Evolutionary conservation across 2,329 filamentous ascomycete genomes (phyloP).

Genomic region (Pseudogymnoascus sp.): DNA sequence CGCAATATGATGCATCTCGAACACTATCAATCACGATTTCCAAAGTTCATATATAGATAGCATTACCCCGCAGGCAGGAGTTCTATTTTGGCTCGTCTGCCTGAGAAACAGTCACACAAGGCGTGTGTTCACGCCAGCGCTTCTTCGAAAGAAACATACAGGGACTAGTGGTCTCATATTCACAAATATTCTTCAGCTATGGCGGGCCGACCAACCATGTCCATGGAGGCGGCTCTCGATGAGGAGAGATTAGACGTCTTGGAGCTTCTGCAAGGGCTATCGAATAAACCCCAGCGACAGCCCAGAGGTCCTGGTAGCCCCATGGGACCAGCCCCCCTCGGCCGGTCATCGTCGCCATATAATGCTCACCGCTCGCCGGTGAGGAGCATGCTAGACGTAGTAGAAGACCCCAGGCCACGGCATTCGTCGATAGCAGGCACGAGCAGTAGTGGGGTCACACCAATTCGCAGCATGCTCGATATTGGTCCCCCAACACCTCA

Average conservation of each 20-base stretch:
- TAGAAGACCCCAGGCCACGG: slow-evolving; percentile 31
- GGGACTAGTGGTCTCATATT: slow-evolving; percentile 12
- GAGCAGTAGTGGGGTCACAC: slow-evolving; percentile 32
- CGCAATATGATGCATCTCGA: slow-evolving; percentile 28
- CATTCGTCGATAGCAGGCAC: slow-evolving; percentile 21
- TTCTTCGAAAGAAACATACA: slow-evolving; percentile 10
- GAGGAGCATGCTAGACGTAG: slow-evolving; percentile 58
- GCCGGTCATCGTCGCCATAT: slow-evolving; percentile 45
- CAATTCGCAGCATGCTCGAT: slow-evolving; percentile 59
- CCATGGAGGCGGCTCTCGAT: slow-evolving; percentile 67
- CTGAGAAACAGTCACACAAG: not conserved
- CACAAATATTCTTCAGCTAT: slow-evolving; percentile 11
- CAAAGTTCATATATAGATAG: slow-evolving; percentile 28
- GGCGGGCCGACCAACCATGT: slow-evolving; percentile 45
- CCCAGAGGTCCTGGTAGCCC: slow-evolving; percentile 24
- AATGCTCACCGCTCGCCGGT: slow-evolving; percentile 54
- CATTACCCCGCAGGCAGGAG: slow-evolving; percentile 6
- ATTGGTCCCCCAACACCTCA: slow-evolving; percentile 27
- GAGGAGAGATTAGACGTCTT: slow-evolving; percentile 69
- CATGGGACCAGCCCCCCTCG: slow-evolving; percentile 22
- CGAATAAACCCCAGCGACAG: slow-evolving; percentile 13
- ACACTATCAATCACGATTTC: slow-evolving; percentile 20
- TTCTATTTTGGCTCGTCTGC: not conserved
- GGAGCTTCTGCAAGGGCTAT: slow-evolving; percentile 48
- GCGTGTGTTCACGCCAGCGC: not conserved